Percentiles rank a stretch among this genome's conserved stretches.
Conservation (phyloP, 352 stramenopile species). For the Phytophthora sansomeana region DNA sequence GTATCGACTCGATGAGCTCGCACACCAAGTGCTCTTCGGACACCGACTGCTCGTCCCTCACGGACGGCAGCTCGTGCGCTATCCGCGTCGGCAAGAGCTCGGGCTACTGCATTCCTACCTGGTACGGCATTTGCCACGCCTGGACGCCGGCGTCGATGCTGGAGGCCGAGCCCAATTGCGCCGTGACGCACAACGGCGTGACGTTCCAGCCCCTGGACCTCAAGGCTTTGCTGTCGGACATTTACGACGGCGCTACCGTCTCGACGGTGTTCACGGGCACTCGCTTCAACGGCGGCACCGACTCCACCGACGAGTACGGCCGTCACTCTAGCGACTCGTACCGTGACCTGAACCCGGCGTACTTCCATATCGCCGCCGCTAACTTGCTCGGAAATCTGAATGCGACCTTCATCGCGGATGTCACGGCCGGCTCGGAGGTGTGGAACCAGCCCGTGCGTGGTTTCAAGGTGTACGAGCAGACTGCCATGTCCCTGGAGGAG, state of each 20-base stretch:
- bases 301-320: conserved; percentile 47
- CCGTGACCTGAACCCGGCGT: conserved; percentile 57
- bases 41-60: conserved; percentile 38
- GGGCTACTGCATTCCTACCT: conserved; percentile 51
- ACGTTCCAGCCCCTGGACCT: conserved; percentile 51
- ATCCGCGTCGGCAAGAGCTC: conserved; percentile 37
- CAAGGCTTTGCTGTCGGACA: conserved; percentile 49
- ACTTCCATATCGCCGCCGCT: conserved; percentile 50
- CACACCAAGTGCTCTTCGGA: conserved; percentile 36
- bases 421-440: conserved; percentile 42
- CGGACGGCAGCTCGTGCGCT: conserved; percentile 40
- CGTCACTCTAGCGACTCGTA: conserved; percentile 42
- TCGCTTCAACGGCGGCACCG: conserved; percentile 42
- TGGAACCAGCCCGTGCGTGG: conserved; percentile 64
- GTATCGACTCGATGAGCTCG: conserved; percentile 37
- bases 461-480: conserved; percentile 49
- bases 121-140: conserved; percentile 55
- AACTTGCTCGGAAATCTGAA: conserved; percentile 55
- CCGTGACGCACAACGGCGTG: conserved; percentile 47
- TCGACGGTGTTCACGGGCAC: conserved; percentile 47
- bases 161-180: conserved; percentile 40
- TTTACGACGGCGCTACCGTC: conserved; percentile 46
- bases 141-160: conserved; percentile 47
- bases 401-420: conserved; percentile 51
- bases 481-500: conserved; percentile 36